Base-by-base conservation (phyloP, 2,329 filamentous ascomycete genomes). In the Claviceps sp. region DNA sequence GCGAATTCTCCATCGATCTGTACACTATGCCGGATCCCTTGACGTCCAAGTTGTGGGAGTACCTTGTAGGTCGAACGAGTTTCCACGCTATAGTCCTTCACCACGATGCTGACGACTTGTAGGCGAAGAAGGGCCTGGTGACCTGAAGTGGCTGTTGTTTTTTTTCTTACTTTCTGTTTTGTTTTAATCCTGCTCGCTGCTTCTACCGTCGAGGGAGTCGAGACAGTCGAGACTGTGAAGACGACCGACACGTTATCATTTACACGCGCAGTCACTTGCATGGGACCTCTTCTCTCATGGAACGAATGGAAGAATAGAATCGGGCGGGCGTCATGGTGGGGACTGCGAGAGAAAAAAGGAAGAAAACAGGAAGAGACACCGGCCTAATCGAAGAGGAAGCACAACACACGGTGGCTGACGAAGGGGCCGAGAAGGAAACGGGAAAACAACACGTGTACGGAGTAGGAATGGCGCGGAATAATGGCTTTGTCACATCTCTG, bases 1-100 rank as follows among this genome's bases (percentile, higher is more conserved):
- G 93, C 63, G 93, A 98, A 71, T 98, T 98, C 72, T 93, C 95
- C 55, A 91, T 98, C 60, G 93, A 98, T 64, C 78, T 98, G 54
- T 97, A 95, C 72, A 97, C 93, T n/a, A 81, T 98, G 57, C 90
- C 93, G 1, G 93, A 97, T 58, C 71, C 74, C 30, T 77, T 97
- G 40, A 85, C 93, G 65, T 94, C 93, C 69, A 89, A 88, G 81
- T 82, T 98, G 55, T 97, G 91, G 91, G 91, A 96, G 55, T 94
- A 93, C 65, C 64, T 81, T 60, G 77, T 76, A 66, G 66, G 69
- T 66, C 41, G 26, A 24, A n/a, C 18, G 13, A 5, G 2, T n/a
- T 8, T 14, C 26, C 11, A 30, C 8, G 8, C 3, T 9, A 4
- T 30, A 30, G 26, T 30, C 8, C 26, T 8, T 8, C 26, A 14